Percentiles rank a stretch among this genome's conserved stretches.
Evolutionary conservation across 306 rosid species (phyloP).

Genomic region (Rubus idaeus): DNA sequence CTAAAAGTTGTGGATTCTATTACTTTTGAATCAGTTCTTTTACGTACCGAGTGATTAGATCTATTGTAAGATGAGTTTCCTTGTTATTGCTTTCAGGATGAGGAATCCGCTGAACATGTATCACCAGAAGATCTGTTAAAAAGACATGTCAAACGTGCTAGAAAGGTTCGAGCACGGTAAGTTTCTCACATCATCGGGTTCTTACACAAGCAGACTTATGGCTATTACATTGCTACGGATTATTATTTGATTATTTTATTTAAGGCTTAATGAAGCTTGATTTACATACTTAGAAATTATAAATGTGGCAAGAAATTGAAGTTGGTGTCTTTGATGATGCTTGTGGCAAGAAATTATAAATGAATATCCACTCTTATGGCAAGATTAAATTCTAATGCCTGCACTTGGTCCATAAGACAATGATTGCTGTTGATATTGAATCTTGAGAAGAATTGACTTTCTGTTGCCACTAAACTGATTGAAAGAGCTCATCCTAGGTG

Average conservation of each 20-base stretch:
- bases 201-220: not conserved
- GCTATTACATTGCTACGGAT: not conserved
- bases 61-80: not conserved
- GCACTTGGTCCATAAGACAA: not conserved
- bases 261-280: not conserved
- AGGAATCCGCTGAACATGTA: conserved; percentile 45
- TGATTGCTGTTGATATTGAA: not conserved
- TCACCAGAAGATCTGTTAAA: conserved; percentile 58
- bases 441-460: not conserved
- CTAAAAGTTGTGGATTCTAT: not conserved
- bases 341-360: not conserved
- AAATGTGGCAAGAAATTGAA: too few species aligned
- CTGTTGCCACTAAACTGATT: not conserved
- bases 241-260: not conserved
- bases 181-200: conserved; percentile 23
- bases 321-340: not conserved
- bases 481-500: not conserved
- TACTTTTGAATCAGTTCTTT: not conserved
- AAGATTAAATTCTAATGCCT: not conserved
- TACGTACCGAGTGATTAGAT: not conserved
- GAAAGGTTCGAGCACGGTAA: conserved; percentile 76
- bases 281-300: conserved; percentile 5
- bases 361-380: not conserved
- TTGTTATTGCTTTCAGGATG: conserved; percentile 48
- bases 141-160: conserved; percentile 77